Conservation (phyloP, 768 basidiomycete genomes). For the Rickenella mellea region DNA sequence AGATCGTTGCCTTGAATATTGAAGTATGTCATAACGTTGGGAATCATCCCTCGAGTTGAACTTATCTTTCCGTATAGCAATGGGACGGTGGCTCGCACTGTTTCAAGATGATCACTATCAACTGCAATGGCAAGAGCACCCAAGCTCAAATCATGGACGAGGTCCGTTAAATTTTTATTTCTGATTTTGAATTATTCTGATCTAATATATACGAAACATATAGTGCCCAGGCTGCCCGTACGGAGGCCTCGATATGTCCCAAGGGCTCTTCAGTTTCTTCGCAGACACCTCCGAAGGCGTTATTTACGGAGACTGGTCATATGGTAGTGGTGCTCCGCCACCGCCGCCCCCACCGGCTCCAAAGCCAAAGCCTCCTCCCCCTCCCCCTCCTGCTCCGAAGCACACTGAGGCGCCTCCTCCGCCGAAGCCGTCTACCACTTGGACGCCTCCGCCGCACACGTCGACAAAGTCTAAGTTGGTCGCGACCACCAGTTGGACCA, state of each 20-base stretch:
- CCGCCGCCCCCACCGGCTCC: not conserved
- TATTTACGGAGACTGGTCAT: conserved; percentile 42
- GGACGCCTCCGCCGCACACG: no score
- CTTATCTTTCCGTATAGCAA: conserved; percentile 6
- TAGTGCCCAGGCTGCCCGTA: conserved; percentile 56
- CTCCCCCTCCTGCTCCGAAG: no score
- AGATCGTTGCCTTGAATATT: conserved; percentile 4
- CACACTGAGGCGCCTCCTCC: no score
- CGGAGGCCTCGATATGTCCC: conserved; percentile 54
- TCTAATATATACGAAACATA: not conserved
- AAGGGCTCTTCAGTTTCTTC: conserved; percentile 47
- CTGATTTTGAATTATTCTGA: not conserved
- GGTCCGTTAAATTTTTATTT: conserved; percentile 4
- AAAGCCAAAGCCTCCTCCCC: no score
- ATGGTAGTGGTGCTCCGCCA: conserved; percentile 14
- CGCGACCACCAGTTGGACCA: no score
- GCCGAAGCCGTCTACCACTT: no score
- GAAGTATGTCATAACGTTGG: conserved; percentile 1
- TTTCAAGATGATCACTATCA: conserved; percentile 24
- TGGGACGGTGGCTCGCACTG: conserved; percentile 24
- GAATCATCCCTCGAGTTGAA: not conserved
- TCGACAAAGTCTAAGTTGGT: no score
- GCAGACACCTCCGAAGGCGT: conserved; percentile 32
- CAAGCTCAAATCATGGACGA: conserved; percentile 23
- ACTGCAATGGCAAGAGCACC: conserved; percentile 23